Evolutionary conservation across 2,329 filamentous ascomycete genomes (phyloP).

Genomic region (Ilyonectria sp.): DNA sequence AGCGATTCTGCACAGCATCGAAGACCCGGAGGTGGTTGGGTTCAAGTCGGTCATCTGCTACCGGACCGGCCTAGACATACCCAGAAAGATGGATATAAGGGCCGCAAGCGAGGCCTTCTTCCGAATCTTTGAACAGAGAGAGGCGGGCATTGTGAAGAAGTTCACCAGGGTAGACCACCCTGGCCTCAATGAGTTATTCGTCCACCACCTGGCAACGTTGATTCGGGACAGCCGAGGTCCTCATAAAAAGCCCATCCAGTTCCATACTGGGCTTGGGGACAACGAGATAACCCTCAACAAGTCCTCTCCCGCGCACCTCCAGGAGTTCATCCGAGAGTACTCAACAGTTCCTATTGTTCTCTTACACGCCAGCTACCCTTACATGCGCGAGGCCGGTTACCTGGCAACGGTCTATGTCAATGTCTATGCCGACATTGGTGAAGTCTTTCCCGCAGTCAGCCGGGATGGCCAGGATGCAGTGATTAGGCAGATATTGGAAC

Average conservation of each 20-base stretch:
- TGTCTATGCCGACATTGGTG: conserved; percentile 86
- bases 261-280: conserved; percentile 88
- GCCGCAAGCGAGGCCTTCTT: conserved; percentile 58
- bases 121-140: conserved; percentile 51
- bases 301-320: conserved; percentile 82
- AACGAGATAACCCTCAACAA: conserved; percentile 80
- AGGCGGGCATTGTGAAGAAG: conserved; percentile 34
- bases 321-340: conserved; percentile 79
- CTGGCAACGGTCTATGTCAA: conserved; percentile 84
- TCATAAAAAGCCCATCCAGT: conserved; percentile 81
- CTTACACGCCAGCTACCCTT: conserved; percentile 86
- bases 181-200: conserved; percentile 78
- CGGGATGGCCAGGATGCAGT: conserved; percentile 81
- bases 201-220: conserved; percentile 74
- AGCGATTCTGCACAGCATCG: conserved; percentile 69
- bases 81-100: conserved; percentile 59
- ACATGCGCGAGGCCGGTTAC: conserved; percentile 83
- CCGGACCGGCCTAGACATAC: conserved; percentile 78
- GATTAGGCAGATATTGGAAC: conserved; percentile 80
- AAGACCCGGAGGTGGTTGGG: conserved; percentile 78
- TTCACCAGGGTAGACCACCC: conserved; percentile 73
- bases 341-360: conserved; percentile 81
- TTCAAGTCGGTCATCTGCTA: conserved; percentile 92
- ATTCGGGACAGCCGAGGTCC: conserved; percentile 63
- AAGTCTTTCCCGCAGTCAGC: conserved; percentile 85